A percentile compares a stretch with the other conserved stretches of the same genome.
Conservation (phyloP, 2,329 filamentous ascomycete species). For the Claviceps capensis region DNA sequence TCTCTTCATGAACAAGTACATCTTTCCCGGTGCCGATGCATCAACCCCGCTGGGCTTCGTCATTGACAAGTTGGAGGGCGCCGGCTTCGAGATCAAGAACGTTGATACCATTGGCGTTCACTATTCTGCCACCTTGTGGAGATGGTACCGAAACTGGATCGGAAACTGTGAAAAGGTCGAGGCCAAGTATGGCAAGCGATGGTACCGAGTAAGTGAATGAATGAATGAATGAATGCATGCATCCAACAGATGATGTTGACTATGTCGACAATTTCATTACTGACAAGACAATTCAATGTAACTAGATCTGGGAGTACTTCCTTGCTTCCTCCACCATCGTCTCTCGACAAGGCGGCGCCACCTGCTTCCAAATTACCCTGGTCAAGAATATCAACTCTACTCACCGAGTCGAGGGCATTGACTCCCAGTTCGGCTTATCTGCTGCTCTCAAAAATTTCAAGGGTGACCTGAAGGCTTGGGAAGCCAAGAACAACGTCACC, state of each 20-base stretch:
- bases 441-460: slow-evolving; percentile 39
- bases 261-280: background rate
- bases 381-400: slow-evolving; percentile 91
- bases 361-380: slow-evolving; percentile 77
- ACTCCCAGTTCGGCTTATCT: slow-evolving; percentile 53
- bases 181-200: slow-evolving; percentile 87
- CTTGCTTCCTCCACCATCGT: slow-evolving; percentile 74
- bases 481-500: slow-evolving; percentile 22
- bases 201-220: slow-evolving; percentile 68
- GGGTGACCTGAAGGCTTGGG: slow-evolving; percentile 21
- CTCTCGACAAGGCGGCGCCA: slow-evolving; percentile 73
- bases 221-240: background rate
- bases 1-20: slow-evolving; percentile 98
- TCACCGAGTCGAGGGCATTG: slow-evolving; percentile 67
- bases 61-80: slow-evolving; percentile 69
- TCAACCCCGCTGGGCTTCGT: slow-evolving; percentile 86
- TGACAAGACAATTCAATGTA: background rate
- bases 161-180: slow-evolving; percentile 83
- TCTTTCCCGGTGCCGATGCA: slow-evolving; percentile 94
- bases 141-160: slow-evolving; percentile 98
- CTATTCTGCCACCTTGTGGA: slow-evolving; percentile 92
- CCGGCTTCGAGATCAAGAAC: slow-evolving; percentile 61
- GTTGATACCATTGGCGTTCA: slow-evolving; percentile 92
- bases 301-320: slow-evolving; percentile 84
- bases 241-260: background rate